Evolutionary conservation across 192 early-diverging fungal species (phyloP), one percentile per base, ranked within the genome.

Genomic region (Pilobolus umbonatus): DNA sequence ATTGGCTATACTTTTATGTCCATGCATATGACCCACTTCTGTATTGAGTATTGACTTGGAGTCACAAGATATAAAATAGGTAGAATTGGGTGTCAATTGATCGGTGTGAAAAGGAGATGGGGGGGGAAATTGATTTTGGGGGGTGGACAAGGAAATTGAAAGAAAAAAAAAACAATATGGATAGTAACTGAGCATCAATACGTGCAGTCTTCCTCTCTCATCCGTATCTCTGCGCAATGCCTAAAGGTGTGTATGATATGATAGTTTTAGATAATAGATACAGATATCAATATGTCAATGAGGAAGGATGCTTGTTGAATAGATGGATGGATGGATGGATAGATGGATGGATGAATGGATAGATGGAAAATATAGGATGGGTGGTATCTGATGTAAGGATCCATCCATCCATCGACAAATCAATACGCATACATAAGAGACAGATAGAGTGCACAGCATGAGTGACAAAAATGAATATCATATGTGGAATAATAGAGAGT

Each of bases 181-280:
- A n/a, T n/a, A n/a, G n/a, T n/a, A n/a, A n/a, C n/a, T n/a, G n/a
- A n/a, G n/a, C n/a, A n/a, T n/a, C n/a, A n/a, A n/a, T n/a, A n/a
- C n/a, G n/a, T n/a, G n/a, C n/a, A 54, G 24, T 54, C 51, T 54
- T 54, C 51, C 51, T 54, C 51, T 54, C 51, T 54, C 51, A 49
- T 54, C 51, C 30, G 36, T 54, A 54, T 54, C 30, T 54, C 51
- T 54, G 34, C 51, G 30, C 30, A 54, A 54, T 54, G 51, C 51
- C 51, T 22, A 54, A 54, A 34, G 51, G 51, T 54, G 25, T 28
- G 47, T 49, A 49, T 49, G 25, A 28, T 48, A 12, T 2, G 9
- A 48, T 15, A 10, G 28, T 2, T 11, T 15, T 15, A 48, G 21
- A 52, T 35, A 36, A 19, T 38, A 36, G 14, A 22, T 11, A 19